phyloP scores from a whole-genome alignment of 306 rosid genomes.

The Citrullus colocynthis region DNA sequence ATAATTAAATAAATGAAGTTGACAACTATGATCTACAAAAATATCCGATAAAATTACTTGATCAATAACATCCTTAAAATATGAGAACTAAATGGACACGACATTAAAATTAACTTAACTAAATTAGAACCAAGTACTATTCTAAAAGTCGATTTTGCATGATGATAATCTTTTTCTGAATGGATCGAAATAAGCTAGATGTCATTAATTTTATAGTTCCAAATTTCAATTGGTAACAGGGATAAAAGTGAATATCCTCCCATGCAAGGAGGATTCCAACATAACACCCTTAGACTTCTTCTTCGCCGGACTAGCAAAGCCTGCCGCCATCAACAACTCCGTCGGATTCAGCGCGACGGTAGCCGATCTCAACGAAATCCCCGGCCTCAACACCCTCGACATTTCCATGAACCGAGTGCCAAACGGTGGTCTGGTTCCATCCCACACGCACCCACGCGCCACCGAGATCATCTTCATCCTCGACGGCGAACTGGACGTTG shows the following conservation, averaged over 20 bases:
- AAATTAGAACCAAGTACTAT: no score
- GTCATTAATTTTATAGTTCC: no score
- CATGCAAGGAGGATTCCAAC: not conserved
- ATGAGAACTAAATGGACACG: no score
- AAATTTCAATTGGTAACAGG: not conserved
- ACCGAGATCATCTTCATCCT: not conserved
- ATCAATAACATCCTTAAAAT: no score
- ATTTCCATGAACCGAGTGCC: not conserved
- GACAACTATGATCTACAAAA: no score
- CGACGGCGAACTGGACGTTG: not conserved
- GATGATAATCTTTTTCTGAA: no score
- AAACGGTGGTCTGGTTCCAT: not conserved
- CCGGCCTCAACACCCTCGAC: constrained; percentile 1
- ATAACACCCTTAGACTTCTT: not conserved
- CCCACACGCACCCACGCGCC: not conserved
- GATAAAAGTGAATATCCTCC: not conserved
- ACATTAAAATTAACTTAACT: no score
- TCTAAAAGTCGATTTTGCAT: no score
- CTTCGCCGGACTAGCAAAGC: not conserved
- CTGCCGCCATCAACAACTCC: not conserved
- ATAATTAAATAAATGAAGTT: no score
- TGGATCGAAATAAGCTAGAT: no score
- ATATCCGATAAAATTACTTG: no score
- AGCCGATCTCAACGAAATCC: not conserved
- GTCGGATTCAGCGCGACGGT: not conserved